Base-by-base conservation (phyloP, 768 basidiomycete genomes). In the Suillus decipiens region DNA sequence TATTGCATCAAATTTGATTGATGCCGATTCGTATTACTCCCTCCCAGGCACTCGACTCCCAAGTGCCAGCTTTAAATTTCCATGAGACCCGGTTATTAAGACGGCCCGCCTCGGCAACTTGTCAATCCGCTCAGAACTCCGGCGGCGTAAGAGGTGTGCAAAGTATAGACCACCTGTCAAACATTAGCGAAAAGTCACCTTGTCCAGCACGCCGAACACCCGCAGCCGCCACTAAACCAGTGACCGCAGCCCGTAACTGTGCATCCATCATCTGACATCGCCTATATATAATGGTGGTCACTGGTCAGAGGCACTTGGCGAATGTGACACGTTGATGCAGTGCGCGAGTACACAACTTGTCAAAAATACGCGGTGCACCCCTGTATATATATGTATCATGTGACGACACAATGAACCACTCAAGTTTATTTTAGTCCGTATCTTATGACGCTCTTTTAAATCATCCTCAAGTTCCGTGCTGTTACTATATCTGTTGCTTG, bases 41-140 rank as follows among this genome's bases (percentile, higher is more conserved):
- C n/a, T 55, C 12, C 12, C n/a, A 54, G 53, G 34, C 53, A 55
- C 53, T 36, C 12, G n/a, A n/a, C n/a, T n/a, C n/a, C n/a, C n/a
- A n/a, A 2, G 12, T 47, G 2, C 22, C 28, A 17, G n/a, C 33
- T 8, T 37, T 15, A 53, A 34, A 33, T 53, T 12, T 34, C 2
- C 33, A 55, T 28, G 15, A 39, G 34, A 37, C 28, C n/a, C 28
- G 28, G 28, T 28, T 28, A 28, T 28, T 28, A 28, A 28, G 28
- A 28, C 28, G 2, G 28, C 2, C 28, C 28, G 28, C 28, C 28
- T 28, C 28, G 28, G 28, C 28, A 28, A 28, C 28, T 28, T 28
- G 28, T 28, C 28, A 28, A 28, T 28, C 2, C 3, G 28, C 43
- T 11, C 45, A 11, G 22, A 47, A 7, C 12, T 47, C 22, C 45